A percentile compares a stretch with the other conserved stretches of the same genome.
These are phyloP conservation scores for Epichloe amarillans DNA, from an alignment of 2,329 filamentous ascomycete genomes.

Conservation along the genomic window DNA sequence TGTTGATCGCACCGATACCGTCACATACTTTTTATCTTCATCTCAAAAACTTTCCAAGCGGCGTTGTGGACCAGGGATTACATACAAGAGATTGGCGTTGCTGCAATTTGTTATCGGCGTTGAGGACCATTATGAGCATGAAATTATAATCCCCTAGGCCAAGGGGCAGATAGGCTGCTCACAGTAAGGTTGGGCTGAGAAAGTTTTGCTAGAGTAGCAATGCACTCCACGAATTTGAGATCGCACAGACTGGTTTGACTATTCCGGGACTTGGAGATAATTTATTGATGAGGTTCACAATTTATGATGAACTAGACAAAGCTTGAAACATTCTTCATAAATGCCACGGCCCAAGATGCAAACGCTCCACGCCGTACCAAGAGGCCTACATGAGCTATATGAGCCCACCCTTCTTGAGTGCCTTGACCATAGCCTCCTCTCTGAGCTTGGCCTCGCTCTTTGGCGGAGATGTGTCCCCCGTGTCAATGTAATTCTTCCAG, in stretches of 20 bases:
- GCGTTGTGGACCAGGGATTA: background rate
- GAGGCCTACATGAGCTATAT: constrained; percentile 9
- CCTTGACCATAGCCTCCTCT: constrained; percentile 28
- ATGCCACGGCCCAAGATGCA: background rate
- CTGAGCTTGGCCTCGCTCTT: constrained; percentile 18
- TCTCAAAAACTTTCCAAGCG: background rate
- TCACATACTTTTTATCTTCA: background rate
- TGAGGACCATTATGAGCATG: background rate
- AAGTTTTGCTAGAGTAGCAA: background rate
- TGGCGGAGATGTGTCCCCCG: constrained; percentile 21
- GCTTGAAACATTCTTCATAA: no score
- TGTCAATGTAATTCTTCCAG: constrained; percentile 68
- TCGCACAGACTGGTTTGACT: no score
- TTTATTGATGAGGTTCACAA: no score
- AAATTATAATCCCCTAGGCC: background rate
- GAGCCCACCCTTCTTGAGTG: constrained; percentile 30
- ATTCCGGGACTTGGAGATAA: no score
- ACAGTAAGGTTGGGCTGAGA: background rate
- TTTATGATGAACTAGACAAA: no score
- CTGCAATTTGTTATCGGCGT: background rate
- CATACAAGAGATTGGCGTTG: background rate
- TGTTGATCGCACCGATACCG: background rate
- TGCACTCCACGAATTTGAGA: no score
- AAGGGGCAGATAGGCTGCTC: background rate
- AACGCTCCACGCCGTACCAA: background rate